Base-by-base conservation (phyloP, 2,329 filamentous ascomycete genomes). In the Talaromyces amestolkiae region DNA sequence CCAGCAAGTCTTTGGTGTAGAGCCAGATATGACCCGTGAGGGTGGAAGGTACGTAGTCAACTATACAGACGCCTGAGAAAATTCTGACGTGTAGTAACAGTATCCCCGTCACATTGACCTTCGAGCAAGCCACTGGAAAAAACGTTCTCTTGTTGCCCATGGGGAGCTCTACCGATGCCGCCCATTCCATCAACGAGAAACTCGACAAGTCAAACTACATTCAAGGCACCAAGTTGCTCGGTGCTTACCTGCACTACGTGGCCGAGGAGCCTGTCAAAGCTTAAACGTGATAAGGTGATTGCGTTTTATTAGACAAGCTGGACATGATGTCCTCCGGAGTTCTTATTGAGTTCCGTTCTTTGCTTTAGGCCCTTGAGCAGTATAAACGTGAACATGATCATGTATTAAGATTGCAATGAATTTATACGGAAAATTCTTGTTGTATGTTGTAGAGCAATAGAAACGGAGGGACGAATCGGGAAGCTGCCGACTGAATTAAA, bases 131-230 rank as follows among this genome's bases (percentile, higher is more conserved):
- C 19, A 97, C 94, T 7, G 93, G 93, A 75, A 99, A 99, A 89
- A 99, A 98, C 75, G 94, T 98, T 49, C 83, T 99, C 65, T 83
- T 99, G 70, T 81, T 99, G 71, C 95, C 95, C 37, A 98, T 99
- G 95, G 95, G 95, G 54, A 96, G 91, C 83, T 96, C 91, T 51
- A 99, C 94, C 1, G 95, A 98, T 77, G 93, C 91, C 49, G 95
- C 95, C 8, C 95, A 99, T 82, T 97, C 92, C 39, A 96, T 97
- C 80, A 99, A 99, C 78, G 95, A 98, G 87, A 97, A 97, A 86
- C 84, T 99, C 65, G 95, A 99, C 79, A 93, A 91, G 86, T 88
- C 87, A 76, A 99, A 99, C 82, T 99, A 99, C 79, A 96, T 99
- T 74, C 93, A 99, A 83, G 95, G 95, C 58, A 97, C 91, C 73